A percentile compares a stretch with the other conserved stretches of the same genome.
These are phyloP conservation scores for Neostapfia colusana DNA, from an alignment of 176 grass and related monocot species.

Conservation along the genomic window DNA sequence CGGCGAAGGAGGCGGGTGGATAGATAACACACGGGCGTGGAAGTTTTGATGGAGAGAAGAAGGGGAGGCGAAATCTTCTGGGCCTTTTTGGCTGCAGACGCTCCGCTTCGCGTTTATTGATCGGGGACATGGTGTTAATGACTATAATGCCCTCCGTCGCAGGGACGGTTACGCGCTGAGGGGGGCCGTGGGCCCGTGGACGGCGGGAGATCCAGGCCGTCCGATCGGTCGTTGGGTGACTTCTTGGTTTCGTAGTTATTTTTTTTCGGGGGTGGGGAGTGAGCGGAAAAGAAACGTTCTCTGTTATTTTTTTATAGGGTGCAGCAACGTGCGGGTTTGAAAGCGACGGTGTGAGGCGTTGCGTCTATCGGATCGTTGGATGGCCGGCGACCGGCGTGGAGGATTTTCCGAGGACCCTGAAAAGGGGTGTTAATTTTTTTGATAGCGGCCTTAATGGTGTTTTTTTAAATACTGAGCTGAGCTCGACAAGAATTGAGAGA, in stretches of 20 bases:
- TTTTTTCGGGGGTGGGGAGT: background rate
- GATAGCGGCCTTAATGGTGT: no score
- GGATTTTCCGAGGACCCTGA: background rate
- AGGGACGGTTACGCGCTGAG: background rate
- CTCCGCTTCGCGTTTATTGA: conserved; percentile 34
- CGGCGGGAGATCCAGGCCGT: conserved; percentile 3
- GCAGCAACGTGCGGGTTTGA: background rate
- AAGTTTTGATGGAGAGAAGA: background rate
- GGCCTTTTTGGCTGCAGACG: conserved; percentile 19
- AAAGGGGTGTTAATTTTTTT: no score
- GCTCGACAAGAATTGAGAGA: background rate
- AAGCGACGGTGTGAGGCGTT: background rate
- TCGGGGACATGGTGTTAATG: background rate
- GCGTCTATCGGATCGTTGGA: background rate
- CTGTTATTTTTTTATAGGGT: background rate
- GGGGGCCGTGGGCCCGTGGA: background rate
- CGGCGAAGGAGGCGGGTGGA: conserved; percentile 30
- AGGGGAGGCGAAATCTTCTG: conserved; percentile 29
- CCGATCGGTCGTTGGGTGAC: background rate
- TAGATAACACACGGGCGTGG: conserved; percentile 40
- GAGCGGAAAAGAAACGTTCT: background rate
- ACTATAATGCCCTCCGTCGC: background rate
- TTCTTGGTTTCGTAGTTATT: background rate
- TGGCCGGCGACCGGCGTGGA: background rate
- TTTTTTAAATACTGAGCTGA: background rate